Evolutionary conservation across 495 filamentous ascomycete genomes (phyloP).

Genomic region (Podospora pseudopauciseta): DNA sequence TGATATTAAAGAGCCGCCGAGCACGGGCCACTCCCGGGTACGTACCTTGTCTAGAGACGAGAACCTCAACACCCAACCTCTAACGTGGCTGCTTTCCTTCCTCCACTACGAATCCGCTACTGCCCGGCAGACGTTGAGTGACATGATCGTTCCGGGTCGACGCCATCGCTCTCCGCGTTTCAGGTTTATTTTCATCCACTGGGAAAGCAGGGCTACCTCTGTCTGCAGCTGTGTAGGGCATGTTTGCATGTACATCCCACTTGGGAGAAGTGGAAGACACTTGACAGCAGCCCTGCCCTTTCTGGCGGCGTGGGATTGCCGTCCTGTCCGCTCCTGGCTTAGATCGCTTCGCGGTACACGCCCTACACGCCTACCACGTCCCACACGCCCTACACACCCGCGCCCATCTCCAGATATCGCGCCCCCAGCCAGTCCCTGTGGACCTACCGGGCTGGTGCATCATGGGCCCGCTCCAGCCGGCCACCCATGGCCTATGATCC

Average conservation of each 20-base stretch:
- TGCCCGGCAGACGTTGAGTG: constrained; percentile 10
- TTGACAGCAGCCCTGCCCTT: constrained; percentile 12
- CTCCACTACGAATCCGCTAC: constrained; percentile 4
- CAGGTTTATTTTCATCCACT: constrained; percentile 37
- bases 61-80: constrained; percentile 10
- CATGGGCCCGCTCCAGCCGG: constrained; percentile 36
- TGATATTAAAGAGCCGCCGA: constrained; percentile 29
- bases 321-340: constrained; percentile 13
- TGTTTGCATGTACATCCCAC: background rate
- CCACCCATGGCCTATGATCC: constrained; percentile 37
- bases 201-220: constrained; percentile 22
- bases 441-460: constrained; percentile 29
- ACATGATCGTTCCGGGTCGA: constrained; percentile 17
- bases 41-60: constrained; percentile 16
- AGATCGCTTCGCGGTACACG: constrained; percentile 20
- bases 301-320: constrained; percentile 10
- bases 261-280: background rate
- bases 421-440: constrained; percentile 21
- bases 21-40: constrained; percentile 13
- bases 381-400: constrained; percentile 22
- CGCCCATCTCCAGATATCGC: constrained; percentile 21
- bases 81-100: too few relatives aligned
- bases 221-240: constrained; percentile 22
- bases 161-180: constrained; percentile 41
- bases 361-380: constrained; percentile 15